phyloP scores from a whole-genome alignment of 164 flowering plant genomes.

The Magnolia sinica region DNA sequence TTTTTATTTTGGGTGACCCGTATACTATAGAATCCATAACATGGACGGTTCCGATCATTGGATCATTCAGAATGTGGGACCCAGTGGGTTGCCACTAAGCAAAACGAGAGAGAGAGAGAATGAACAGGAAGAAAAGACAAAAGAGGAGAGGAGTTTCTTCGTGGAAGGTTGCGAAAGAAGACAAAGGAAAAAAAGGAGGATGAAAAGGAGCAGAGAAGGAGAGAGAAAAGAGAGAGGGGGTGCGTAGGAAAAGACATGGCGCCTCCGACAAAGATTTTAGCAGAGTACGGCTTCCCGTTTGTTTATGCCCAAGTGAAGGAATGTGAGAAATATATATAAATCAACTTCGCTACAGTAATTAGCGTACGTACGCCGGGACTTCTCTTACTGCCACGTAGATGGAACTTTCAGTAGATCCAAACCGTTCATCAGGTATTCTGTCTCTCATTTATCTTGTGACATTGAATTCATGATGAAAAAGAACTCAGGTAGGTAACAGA shows the following conservation, averaged over 20 bases:
- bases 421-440: too few species aligned
- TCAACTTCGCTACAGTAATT: background rate
- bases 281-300: conserved; percentile 24
- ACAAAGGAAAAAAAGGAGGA: conserved; percentile 11
- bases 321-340: conserved; percentile 14
- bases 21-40: too few species aligned
- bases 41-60: background rate
- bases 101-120: background rate
- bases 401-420: too few species aligned
- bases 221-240: conserved; percentile 13
- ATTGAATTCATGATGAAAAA: too few species aligned
- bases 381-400: too few species aligned
- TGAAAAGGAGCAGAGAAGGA: conserved; percentile 9
- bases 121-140: background rate
- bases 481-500: too few species aligned
- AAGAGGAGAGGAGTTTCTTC: background rate
- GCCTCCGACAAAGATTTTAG: conserved; percentile 46
- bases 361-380: too few species aligned
- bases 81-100: background rate
- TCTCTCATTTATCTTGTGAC: too few species aligned
- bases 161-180: conserved; percentile 3
- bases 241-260: conserved; percentile 46
- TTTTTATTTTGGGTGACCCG: too few species aligned
- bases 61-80: background rate
- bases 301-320: conserved; percentile 29